Percentiles rank a stretch among this genome's conserved stretches.
Evolutionary conservation across 2,329 filamentous ascomycete genomes (phyloP).

Genomic region (Chrysoporthe cubensis): DNA sequence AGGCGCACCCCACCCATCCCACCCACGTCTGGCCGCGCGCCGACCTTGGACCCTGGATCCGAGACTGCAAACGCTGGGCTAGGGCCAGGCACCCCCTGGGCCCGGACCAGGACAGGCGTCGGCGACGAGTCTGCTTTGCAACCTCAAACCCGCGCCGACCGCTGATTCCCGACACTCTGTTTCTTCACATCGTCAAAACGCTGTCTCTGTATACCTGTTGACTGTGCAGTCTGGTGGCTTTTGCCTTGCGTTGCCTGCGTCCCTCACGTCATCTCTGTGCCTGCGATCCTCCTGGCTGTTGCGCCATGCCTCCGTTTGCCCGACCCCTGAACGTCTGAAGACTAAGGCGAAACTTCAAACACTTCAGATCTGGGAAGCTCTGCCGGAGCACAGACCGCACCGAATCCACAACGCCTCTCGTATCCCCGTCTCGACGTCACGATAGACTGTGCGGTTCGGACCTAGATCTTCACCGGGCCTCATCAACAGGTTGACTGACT

Average conservation of each 20-base stretch:
- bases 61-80: no score
- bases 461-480: neutral
- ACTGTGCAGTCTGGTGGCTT: neutral
- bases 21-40: no score
- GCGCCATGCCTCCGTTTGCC: neutral
- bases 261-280: neutral
- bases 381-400: conserved; percentile 2
- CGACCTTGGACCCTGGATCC: no score
- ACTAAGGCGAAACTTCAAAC: conserved; percentile 25
- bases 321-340: conserved; percentile 12
- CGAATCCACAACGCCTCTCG: neutral
- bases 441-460: neutral
- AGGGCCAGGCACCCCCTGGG: neutral
- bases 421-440: conserved; percentile 4
- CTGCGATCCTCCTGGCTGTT: neutral
- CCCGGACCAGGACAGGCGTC: no score
- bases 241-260: neutral
- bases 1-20: no score
- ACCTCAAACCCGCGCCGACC: no score
- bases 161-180: no score
- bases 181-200: no score
- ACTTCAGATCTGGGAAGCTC: conserved; percentile 14
- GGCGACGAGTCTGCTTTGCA: no score
- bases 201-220: neutral
- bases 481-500: neutral